phyloP scores from a whole-genome alignment of 768 basidiomycete species.

The Leccinellum albellum region DNA sequence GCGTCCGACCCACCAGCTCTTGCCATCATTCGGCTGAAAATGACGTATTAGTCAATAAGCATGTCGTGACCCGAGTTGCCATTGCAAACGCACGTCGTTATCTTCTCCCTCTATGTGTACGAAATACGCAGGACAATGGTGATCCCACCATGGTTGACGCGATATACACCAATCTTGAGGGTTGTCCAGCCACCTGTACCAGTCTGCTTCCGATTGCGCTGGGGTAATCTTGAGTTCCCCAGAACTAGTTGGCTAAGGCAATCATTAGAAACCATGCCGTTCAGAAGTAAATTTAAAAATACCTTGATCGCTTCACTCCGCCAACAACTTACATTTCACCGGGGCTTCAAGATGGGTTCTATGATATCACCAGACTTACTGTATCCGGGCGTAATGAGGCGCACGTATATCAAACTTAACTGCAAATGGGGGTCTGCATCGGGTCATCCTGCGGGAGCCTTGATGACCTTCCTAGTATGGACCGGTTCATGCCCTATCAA shows the following conservation, averaged over 20 bases:
- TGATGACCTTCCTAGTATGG: constrained; percentile 83
- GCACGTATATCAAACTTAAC: constrained; percentile 9
- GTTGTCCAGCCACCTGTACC: constrained; percentile 92
- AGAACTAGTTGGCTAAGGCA: constrained; percentile 70
- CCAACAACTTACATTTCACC: constrained; percentile 89
- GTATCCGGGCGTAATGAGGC: constrained; percentile 5
- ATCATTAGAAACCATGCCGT: not conserved
- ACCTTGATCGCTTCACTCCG: constrained; percentile 88
- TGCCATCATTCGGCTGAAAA: constrained; percentile 64
- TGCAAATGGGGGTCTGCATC: constrained; percentile 95
- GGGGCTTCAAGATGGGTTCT: constrained; percentile 92
- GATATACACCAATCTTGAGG: constrained; percentile 99
- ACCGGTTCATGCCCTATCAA: constrained; percentile 89
- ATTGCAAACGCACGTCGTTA: constrained; percentile 50
- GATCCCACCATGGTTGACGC: constrained; percentile 99
- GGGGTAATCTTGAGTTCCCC: constrained; percentile 85
- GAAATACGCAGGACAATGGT: constrained; percentile 92
- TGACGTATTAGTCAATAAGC: not conserved
- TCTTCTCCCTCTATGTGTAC: constrained; percentile 76
- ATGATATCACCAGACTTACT: constrained; percentile 97
- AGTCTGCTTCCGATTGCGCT: constrained; percentile 85
- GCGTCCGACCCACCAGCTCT: constrained; percentile 75
- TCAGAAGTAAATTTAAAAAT: not conserved
- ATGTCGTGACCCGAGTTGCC: not conserved
- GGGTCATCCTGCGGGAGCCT: constrained; percentile 88